A percentile compares a stretch with the other conserved stretches of the same genome.
Conservation (phyloP, 2,329 filamentous ascomycete genomes). For the Phialophora chinensis region DNA sequence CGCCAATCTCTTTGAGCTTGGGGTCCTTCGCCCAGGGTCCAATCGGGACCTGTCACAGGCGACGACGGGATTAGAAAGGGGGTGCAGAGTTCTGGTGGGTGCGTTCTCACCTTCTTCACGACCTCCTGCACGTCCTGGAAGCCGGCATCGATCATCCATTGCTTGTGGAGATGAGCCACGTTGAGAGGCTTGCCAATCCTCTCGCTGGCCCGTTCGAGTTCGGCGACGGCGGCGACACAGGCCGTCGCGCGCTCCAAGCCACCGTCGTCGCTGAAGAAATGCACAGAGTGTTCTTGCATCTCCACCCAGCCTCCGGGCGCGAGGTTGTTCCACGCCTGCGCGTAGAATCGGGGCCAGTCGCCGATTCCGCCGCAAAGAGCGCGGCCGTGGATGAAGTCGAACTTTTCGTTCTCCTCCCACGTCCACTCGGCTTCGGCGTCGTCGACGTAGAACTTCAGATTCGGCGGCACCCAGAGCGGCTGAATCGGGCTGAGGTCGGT, state of each 20-base stretch:
- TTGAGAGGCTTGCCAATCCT: conserved; percentile 16
- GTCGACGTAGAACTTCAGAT: conserved; percentile 43
- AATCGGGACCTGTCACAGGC: conserved; percentile 2
- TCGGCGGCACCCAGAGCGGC: conserved; percentile 39
- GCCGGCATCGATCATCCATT: conserved; percentile 37
- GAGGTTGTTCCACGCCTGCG: conserved; percentile 39
- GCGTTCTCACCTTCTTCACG: conserved; percentile 10
- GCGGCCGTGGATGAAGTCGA: conserved; percentile 45
- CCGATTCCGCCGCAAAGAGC: conserved; percentile 41
- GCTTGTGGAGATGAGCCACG: conserved; percentile 23
- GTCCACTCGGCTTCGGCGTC: conserved; percentile 44
- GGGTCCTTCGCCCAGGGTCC: conserved; percentile 10
- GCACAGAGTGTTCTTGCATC: conserved; percentile 24
- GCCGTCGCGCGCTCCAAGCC: conserved; percentile 8
- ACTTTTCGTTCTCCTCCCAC: conserved; percentile 24
- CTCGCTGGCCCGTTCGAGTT: conserved; percentile 17
- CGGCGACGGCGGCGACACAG: neutral
- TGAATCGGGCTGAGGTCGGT: conserved; percentile 50
- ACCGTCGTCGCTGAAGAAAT: conserved; percentile 20
- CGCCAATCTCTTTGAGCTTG: conserved; percentile 8
- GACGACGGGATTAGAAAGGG: neutral
- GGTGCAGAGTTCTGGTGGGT: no score
- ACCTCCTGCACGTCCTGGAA: conserved; percentile 38
- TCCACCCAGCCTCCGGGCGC: conserved; percentile 42
- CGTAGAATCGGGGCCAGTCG: conserved; percentile 38